A percentile compares a stretch with the other conserved stretches of the same genome.
Evolutionary conservation across 2,329 filamentous ascomycete genomes (phyloP).

Genomic region (Zymoseptoria passerinii): DNA sequence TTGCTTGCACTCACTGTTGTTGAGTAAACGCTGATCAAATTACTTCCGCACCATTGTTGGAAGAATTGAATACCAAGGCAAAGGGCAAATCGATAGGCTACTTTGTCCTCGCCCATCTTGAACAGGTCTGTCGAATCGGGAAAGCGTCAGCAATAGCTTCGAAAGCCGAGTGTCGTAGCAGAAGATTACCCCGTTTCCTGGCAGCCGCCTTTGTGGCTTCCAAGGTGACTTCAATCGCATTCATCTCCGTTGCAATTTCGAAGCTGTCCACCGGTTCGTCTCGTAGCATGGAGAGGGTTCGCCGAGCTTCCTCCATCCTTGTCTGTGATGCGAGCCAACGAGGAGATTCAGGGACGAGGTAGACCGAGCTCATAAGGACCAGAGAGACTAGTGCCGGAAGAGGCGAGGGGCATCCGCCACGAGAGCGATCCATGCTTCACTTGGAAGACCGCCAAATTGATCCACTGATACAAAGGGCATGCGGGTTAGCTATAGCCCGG

Average conservation of each 20-base stretch:
- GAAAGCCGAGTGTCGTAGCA: no score
- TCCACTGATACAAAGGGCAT: no score
- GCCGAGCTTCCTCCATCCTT: slow-evolving; percentile 18
- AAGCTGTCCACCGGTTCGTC: slow-evolving; percentile 33
- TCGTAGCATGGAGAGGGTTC: slow-evolving; percentile 34
- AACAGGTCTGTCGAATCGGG: no score
- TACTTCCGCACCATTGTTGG: slow-evolving; percentile 44
- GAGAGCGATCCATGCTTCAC: slow-evolving; percentile 33
- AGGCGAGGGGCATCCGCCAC: slow-evolving; percentile 38
- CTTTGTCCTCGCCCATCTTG: slow-evolving; percentile 45
- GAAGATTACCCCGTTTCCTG: no score
- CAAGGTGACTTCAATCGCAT: slow-evolving; percentile 42
- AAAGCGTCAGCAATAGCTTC: slow-evolving; percentile 35
- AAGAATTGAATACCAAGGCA: slow-evolving; percentile 45
- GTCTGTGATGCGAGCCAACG: slow-evolving; percentile 33
- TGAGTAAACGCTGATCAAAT: slow-evolving; percentile 25
- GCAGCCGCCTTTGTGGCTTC: slow-evolving; percentile 35
- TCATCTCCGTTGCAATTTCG: slow-evolving; percentile 37
- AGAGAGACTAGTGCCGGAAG: slow-evolving; percentile 41
- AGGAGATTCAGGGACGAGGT: slow-evolving; percentile 34
- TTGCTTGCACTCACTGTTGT: slow-evolving; percentile 7
- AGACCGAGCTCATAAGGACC: slow-evolving; percentile 23
- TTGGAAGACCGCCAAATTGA: no score
- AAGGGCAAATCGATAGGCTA: slow-evolving; percentile 43
- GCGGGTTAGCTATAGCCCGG: no score